A percentile compares a stretch with the other conserved stretches of the same genome.
phyloP scores from a whole-genome alignment of 352 stramenopile genomes.

The Phytophthora megakarya region DNA sequence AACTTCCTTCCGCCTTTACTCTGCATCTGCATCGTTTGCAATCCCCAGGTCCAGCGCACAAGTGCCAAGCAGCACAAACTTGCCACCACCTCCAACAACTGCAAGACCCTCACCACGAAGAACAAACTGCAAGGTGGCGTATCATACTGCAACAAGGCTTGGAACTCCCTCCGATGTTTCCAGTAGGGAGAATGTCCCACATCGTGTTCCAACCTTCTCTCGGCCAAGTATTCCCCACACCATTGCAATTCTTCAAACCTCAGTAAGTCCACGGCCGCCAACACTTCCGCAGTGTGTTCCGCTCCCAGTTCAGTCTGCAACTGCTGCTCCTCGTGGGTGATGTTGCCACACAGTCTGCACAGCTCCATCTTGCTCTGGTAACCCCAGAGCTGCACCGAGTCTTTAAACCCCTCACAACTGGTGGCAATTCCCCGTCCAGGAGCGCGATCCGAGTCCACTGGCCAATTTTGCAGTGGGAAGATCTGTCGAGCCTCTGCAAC shows the following conservation, averaged over 20 bases:
- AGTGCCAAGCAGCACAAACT: constrained; percentile 25
- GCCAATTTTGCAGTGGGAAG: constrained; percentile 47
- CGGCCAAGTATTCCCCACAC: constrained; percentile 48
- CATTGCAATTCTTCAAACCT: constrained; percentile 54
- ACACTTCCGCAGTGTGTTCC: constrained; percentile 26
- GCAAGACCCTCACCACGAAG: constrained; percentile 24
- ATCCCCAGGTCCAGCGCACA: constrained; percentile 24
- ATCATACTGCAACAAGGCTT: constrained; percentile 27
- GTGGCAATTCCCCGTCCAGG: constrained; percentile 37
- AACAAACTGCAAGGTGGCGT: constrained; percentile 32
- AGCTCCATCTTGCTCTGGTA: constrained; percentile 62
- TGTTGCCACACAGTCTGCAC: constrained; percentile 44
- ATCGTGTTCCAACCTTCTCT: constrained; percentile 20
- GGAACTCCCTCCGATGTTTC: constrained; percentile 40
- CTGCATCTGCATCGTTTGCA: constrained; percentile 14
- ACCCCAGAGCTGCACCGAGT: constrained; percentile 47
- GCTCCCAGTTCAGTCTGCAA: constrained; percentile 20
- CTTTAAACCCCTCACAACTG: constrained; percentile 47
- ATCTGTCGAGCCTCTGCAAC: constrained; percentile 46
- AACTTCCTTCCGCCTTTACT: constrained; percentile 17
- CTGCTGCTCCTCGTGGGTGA: constrained; percentile 35
- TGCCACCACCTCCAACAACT: constrained; percentile 36
- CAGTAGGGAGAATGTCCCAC: constrained; percentile 46
- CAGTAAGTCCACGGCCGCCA: constrained; percentile 42
- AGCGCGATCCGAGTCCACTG: constrained; percentile 40